phyloP scores from a whole-genome alignment of 2,329 filamentous ascomycete species.

The Metarhizium rileyi region DNA sequence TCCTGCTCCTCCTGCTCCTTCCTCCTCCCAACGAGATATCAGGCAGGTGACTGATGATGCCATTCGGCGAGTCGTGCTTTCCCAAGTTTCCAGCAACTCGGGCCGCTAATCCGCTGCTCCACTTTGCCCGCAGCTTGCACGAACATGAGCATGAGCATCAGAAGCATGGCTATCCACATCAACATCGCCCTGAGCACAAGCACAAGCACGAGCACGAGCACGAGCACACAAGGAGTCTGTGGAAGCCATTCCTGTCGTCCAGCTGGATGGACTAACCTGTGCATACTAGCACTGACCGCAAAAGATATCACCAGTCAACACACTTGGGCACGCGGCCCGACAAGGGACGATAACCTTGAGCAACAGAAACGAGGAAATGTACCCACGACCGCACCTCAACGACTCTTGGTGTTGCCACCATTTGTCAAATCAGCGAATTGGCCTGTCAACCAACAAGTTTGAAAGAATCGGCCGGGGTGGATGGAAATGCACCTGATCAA shows the following conservation, averaged over 20 bases:
- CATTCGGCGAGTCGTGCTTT: background rate
- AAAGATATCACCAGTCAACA: background rate
- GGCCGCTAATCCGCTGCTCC: conserved; percentile 1
- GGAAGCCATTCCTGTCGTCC: too few species aligned
- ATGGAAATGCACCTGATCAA: background rate
- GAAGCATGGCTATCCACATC: too few species aligned
- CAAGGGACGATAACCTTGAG: too few species aligned
- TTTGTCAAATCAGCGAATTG: background rate
- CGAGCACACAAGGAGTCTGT: background rate
- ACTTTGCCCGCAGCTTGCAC: background rate
- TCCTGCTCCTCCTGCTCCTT: background rate
- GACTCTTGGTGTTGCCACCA: too few species aligned
- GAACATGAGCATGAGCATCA: background rate
- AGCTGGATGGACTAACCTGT: too few species aligned
- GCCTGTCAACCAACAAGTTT: background rate
- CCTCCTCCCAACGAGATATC: background rate
- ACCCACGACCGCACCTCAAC: too few species aligned
- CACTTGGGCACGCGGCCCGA: background rate
- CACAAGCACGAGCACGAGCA: background rate
- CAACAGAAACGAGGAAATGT: too few species aligned
- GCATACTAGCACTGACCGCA: background rate
- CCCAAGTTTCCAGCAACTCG: background rate
- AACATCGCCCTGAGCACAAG: too few species aligned
- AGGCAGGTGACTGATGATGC: background rate
- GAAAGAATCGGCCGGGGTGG: background rate